These are phyloP conservation scores for Fusarium sp. DNA, from an alignment of 2,329 filamentous ascomycete genomes.

Conservation along the genomic window DNA sequence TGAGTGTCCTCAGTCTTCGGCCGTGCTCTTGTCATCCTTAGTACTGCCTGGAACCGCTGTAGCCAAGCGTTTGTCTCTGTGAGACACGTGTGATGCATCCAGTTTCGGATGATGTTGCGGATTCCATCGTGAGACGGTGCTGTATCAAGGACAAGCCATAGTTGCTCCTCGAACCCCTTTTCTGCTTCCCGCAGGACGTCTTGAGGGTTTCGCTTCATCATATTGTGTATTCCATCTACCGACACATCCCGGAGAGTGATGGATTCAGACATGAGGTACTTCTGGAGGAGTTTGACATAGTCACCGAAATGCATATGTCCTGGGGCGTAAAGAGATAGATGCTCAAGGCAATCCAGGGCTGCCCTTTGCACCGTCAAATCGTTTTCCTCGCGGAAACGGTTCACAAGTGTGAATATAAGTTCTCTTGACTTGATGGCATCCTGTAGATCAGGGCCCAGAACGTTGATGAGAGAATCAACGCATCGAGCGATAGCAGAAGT, in stretches of 20 bases:
- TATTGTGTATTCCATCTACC: conserved; percentile 88
- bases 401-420: conserved; percentile 87
- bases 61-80: conserved; percentile 88
- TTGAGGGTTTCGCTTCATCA: conserved; percentile 92
- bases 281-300: conserved; percentile 87
- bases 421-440: conserved; percentile 93
- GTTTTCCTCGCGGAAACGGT: conserved; percentile 83
- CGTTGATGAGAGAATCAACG: conserved; percentile 95
- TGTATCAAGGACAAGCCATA: conserved; percentile 90
- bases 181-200: conserved; percentile 84
- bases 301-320: conserved; percentile 85
- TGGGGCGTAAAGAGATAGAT: conserved; percentile 91
- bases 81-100: conserved; percentile 91
- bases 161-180: conserved; percentile 85
- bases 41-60: conserved; percentile 85
- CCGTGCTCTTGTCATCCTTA: conserved; percentile 87
- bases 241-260: conserved; percentile 81
- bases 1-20: conserved; percentile 65
- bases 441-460: conserved; percentile 93
- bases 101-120: conserved; percentile 89
- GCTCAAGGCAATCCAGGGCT: conserved; percentile 86
- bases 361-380: conserved; percentile 79
- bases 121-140: conserved; percentile 82
- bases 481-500: conserved; percentile 86
- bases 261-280: conserved; percentile 78